These are phyloP conservation scores for Trichophaea hybrida DNA, from an alignment of 2,329 filamentous ascomycete genomes.

Conservation along the genomic window DNA sequence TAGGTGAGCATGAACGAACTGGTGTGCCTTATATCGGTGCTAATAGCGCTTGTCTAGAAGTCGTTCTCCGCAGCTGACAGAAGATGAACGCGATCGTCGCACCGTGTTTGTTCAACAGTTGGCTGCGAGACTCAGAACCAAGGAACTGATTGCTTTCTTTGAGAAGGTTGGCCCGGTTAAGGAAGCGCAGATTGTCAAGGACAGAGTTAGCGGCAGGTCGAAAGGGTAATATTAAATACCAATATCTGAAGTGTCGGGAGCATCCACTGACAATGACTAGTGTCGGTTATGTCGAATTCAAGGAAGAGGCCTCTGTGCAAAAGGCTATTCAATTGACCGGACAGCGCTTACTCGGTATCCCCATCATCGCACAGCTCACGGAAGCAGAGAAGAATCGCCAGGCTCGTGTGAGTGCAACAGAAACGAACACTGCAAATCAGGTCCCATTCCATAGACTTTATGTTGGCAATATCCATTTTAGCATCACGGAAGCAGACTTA, in stretches of 20 bases:
- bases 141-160: conserved; percentile 88
- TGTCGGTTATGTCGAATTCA: conserved; percentile 98
- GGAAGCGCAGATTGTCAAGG: conserved; percentile 97
- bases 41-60: conserved; percentile 30
- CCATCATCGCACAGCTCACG: conserved; percentile 94
- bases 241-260: conserved; percentile 28
- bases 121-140: conserved; percentile 79
- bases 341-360: conserved; percentile 95
- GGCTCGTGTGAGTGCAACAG: conserved; percentile 43
- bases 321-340: conserved; percentile 95
- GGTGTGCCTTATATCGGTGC: not conserved
- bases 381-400: conserved; percentile 99
- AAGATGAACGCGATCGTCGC: conserved; percentile 90
- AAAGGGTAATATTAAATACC: conserved; percentile 55
- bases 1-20: conserved; percentile 22
- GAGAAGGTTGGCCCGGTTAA: conserved; percentile 89
- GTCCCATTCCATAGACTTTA: conserved; percentile 96
- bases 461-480: conserved; percentile 99
- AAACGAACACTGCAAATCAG: conserved; percentile 49
- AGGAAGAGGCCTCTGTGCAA: conserved; percentile 81
- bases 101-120: conserved; percentile 98
- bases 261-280: conserved; percentile 38
- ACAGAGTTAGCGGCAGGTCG: conserved; percentile 86
- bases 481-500: conserved; percentile 89
- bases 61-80: conserved; percentile 60